A percentile compares a stretch with the other conserved stretches of the same genome.
phyloP scores from a whole-genome alignment of 257 asterid species.

The Orobanche coerulescens region DNA sequence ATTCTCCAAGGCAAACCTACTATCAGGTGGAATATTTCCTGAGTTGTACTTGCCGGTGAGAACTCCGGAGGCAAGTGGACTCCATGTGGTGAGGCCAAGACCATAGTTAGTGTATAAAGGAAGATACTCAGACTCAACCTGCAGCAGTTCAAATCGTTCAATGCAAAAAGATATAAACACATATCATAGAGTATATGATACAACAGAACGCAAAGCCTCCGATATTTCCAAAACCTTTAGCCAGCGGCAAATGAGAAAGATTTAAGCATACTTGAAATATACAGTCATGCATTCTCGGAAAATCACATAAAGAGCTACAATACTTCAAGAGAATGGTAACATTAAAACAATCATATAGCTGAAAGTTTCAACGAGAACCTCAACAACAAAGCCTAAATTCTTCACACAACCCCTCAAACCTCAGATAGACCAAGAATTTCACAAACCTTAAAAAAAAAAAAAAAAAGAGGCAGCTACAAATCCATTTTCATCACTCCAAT shows the following conservation, averaged over 20 bases:
- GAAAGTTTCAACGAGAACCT: not conserved
- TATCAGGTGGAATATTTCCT: constrained; percentile 67
- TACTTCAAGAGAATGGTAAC: too few relatives aligned
- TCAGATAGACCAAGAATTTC: not conserved
- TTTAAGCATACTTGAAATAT: not conserved
- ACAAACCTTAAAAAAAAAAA: not conserved
- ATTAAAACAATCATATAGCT: not conserved
- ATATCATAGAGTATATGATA: not conserved
- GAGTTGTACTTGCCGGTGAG: constrained; percentile 75
- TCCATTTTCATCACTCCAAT: not conserved
- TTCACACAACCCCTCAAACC: not conserved
- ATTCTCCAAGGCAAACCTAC: constrained; percentile 88
- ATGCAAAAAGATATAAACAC: constrained; percentile 12
- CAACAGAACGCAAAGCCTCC: not conserved
- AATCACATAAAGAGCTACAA: too few relatives aligned
- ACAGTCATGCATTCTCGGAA: too few relatives aligned
- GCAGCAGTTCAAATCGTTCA: constrained; percentile 23
- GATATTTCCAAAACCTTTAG: not conserved
- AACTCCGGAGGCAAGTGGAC: constrained; percentile 98
- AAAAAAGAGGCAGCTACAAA: not conserved
- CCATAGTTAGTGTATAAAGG: constrained; percentile 83
- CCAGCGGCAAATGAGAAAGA: not conserved
- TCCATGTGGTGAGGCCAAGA: constrained; percentile 95
- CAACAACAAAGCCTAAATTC: not conserved
- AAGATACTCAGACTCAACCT: constrained; percentile 89